Evolutionary conservation across 2,329 filamentous ascomycete genomes (phyloP), one percentile per base, ranked within the genome.

Genomic region (Cordyceps farinosa): DNA sequence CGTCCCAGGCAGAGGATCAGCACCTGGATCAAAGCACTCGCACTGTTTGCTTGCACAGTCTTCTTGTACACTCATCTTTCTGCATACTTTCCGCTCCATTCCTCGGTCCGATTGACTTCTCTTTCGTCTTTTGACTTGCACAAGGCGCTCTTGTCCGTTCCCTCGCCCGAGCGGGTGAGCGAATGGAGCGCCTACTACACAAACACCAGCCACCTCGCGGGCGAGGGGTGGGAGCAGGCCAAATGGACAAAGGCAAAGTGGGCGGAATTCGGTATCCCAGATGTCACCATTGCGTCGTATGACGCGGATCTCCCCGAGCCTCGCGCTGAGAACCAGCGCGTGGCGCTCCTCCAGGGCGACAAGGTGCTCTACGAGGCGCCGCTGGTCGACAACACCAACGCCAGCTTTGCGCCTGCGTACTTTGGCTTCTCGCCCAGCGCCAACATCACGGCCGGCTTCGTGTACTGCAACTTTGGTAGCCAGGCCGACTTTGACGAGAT

Each of bases 301-400:
- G 69, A 74, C 6, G 63, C 72, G 3, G 68, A 72, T 13, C 70
- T 78, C 1, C 68, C 78, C 0, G 74, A 83, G 30, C 87, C 87
- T 66, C 81, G 87, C 58, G 78, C 74, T 1, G 74, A 77, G 9
- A 51, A 44, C 22, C 56, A 60, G 56, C 56, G 56, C 8, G 6
- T 60, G 13, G 56, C 56, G 10, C 56, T 60, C 7, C 15, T 60
- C 5, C 13, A 30, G n/a, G 45, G 34, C 36, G 45, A 36, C 56
- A 5, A 60, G 45, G 56, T 60, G 34, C 32, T 60, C 36, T 60
- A 60, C 7, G 56, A 60, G 27, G 56, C 56, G 22, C 45, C 56
- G 34, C 56, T 60, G 32, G 22, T 51, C 22, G 56, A 60, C 27
- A 60, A 60, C 27, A 51, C 45, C 45, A 60, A 60, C 27, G 56